A percentile compares a stretch with the other conserved stretches of the same genome.
These are phyloP conservation scores for Balakata baccata DNA, from an alignment of 345 rosid genomes.

Conservation along the genomic window DNA sequence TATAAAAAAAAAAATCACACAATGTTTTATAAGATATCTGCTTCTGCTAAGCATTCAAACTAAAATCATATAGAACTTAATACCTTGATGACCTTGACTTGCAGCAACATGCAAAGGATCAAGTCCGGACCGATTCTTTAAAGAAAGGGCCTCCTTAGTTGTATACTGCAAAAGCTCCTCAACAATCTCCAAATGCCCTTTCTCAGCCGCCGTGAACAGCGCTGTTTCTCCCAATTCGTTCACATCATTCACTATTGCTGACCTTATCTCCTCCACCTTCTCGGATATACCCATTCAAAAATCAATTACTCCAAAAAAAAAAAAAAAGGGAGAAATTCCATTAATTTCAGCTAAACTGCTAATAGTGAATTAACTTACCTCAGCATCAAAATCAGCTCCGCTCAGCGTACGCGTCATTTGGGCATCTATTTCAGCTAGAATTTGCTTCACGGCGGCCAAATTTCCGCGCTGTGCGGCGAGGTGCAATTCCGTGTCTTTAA, in stretches of 20 bases:
- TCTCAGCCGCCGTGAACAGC: conserved; percentile 74
- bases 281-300: not conserved
- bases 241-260: conserved; percentile 76
- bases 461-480: conserved; percentile 86
- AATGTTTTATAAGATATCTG: too few relatives aligned
- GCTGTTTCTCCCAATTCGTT: conserved; percentile 95
- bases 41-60: too few relatives aligned
- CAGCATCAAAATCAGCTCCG: conserved; percentile 77
- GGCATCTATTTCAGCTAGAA: conserved; percentile 66
- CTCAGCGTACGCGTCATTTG: conserved; percentile 60
- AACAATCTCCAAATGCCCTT: conserved; percentile 75
- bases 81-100: conserved; percentile 80
- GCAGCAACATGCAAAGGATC: conserved; percentile 81
- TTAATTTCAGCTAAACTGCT: not conserved
- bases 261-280: conserved; percentile 66
- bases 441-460: conserved; percentile 53
- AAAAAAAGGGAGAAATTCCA: too few relatives aligned
- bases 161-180: conserved; percentile 62
- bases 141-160: conserved; percentile 51
- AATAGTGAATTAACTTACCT: conserved; percentile 29
- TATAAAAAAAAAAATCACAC: too few relatives aligned
- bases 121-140: conserved; percentile 67
- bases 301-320: too few relatives aligned
- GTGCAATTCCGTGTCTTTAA: conserved; percentile 92
- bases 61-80: not conserved